Base-by-base conservation (phyloP, 257 asterid genomes). In the Cynanchum wilfordii region DNA sequence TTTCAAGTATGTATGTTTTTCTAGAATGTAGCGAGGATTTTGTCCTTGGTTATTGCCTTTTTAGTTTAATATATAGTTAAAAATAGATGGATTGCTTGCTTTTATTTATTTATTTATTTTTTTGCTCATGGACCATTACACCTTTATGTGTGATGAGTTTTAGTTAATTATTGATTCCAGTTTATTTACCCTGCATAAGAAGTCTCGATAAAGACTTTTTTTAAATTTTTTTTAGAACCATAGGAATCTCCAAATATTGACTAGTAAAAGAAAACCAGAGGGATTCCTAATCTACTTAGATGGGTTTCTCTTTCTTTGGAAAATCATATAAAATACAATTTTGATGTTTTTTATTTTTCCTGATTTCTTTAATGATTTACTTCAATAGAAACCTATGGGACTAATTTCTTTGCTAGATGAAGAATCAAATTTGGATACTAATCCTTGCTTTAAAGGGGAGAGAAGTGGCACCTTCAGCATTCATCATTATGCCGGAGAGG, bases 401-500 rank as follows among this genome's bases (percentile, higher is more conserved):
- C 79, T 95, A 70, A 85, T 92, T 80, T 88, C 94, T 68, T 69
- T 95, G 70, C 74, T 95, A 87, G 97, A 92, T 76, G 99, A 92
- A 81, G 90, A 86, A 75, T 89, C 97, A 75, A 84, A 84, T 77
- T 80, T 95, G 79, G 89, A 73, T 75, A 75, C 76, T 57, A 85
- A 79, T 75, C 74, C 74, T 78, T 84, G 88, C 92, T 90, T 95
- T 75, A 87, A 82, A 86, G 92, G 82, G 68, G 96, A 84, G 79
- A 80, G 76, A 72, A 86, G 81, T 72, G 85, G 86, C 74, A 78
- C 90, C 68, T 92, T 95, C 81, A 78, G 84, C 68, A 68, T 95
- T 77, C 84, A 51, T 65, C 99, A 95, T 79, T 89, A 76, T 77
- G 94, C 98, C 75, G 96, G 97, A 81, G 96, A 90, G 99, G 99